Conservation (phyloP, 2,329 filamentous ascomycete genomes). For the Paraphaeosphaeria sporulosa region DNA sequence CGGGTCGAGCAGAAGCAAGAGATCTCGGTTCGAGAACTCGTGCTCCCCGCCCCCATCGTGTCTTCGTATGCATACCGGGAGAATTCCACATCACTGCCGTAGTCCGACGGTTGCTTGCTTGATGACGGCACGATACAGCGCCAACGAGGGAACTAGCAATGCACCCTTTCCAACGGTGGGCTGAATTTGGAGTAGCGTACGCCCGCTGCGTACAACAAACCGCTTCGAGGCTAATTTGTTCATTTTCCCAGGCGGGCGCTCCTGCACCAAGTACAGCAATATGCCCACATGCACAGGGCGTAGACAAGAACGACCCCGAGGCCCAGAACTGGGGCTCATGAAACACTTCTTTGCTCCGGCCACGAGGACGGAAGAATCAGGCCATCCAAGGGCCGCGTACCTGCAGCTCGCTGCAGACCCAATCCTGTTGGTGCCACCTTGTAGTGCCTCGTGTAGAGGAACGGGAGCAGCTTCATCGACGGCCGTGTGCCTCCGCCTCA, state of each 20-base stretch:
- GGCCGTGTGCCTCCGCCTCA: slow-evolving; percentile 8
- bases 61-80: slow-evolving; percentile 7
- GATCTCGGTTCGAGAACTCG: neutral
- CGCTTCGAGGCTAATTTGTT: neutral
- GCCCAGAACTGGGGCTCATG: slow-evolving; percentile 5
- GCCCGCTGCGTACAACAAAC: neutral
- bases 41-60: slow-evolving; percentile 5
- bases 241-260: neutral
- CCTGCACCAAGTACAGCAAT: neutral
- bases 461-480: neutral
- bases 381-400: slow-evolving; percentile 5
- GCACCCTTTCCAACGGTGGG: slow-evolving; percentile 4
- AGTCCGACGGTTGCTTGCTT: slow-evolving; percentile 6
- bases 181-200: neutral
- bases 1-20: neutral
- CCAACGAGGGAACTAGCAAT: slow-evolving; percentile 5
- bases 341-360: slow-evolving; percentile 6
- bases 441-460: neutral
- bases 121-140: slow-evolving; percentile 1
- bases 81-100: slow-evolving; percentile 10
- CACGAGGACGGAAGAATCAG: slow-evolving; percentile 10
- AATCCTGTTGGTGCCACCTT: neutral
- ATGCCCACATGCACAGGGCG: slow-evolving; percentile 2
- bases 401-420: slow-evolving; percentile 9
- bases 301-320: slow-evolving; percentile 7